Evolutionary conservation across 2,329 filamentous ascomycete genomes (phyloP).

Genomic region (Chaetomiaceae sp.): DNA sequence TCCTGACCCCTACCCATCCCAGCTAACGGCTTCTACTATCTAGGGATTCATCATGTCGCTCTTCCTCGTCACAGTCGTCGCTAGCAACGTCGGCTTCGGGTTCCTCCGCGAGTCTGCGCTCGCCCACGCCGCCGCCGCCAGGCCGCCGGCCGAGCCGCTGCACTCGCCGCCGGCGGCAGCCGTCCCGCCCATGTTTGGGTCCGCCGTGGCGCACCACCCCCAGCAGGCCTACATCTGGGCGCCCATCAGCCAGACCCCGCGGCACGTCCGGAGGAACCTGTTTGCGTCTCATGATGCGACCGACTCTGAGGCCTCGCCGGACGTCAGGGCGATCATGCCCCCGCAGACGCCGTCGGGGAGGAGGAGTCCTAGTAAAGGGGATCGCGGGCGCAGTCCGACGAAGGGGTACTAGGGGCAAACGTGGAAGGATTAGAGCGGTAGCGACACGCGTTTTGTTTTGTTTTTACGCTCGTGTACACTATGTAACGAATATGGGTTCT

Average conservation of each 20-base stretch:
- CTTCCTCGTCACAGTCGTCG: slow-evolving; percentile 42
- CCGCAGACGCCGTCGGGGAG: slow-evolving; percentile 42
- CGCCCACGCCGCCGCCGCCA: slow-evolving; percentile 19
- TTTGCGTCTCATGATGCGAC: slow-evolving; percentile 39
- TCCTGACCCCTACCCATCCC: slow-evolving; percentile 12
- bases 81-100: slow-evolving; percentile 45
- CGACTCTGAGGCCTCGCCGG: slow-evolving; percentile 48
- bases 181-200: slow-evolving; percentile 24
- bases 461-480: no score
- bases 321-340: slow-evolving; percentile 37
- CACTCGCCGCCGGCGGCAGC: slow-evolving; percentile 25
- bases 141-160: slow-evolving; percentile 22
- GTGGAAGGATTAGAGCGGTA: no score
- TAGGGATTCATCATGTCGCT: slow-evolving; percentile 48
- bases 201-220: slow-evolving; percentile 24
- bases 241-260: slow-evolving; percentile 43
- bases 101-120: slow-evolving; percentile 29
- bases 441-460: no score
- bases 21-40: not conserved
- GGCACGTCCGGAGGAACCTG: slow-evolving; percentile 36
- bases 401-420: slow-evolving; percentile 17
- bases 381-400: slow-evolving; percentile 25
- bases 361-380: slow-evolving; percentile 44
- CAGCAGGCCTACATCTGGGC: slow-evolving; percentile 44
- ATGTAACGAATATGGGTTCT: no score